Conservation (phyloP, 345 rosid species). For the Stellera chamaejasme region DNA sequence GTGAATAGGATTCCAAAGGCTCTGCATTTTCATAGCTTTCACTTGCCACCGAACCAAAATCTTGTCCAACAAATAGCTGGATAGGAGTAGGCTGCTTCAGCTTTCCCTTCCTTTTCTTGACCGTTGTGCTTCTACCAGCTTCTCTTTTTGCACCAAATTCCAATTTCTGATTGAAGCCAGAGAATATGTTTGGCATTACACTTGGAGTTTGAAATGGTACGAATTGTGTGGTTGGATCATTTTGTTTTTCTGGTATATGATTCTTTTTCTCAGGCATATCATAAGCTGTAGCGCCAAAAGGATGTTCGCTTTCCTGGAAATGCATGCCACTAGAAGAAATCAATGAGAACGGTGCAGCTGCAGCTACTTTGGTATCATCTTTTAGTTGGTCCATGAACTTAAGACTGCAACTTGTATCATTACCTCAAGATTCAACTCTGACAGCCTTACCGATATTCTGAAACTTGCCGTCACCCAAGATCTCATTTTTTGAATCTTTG, state of each 20-base stretch:
- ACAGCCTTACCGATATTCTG: slow-evolving; percentile 14
- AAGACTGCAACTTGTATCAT: slow-evolving; percentile 15
- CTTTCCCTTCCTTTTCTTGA: slow-evolving; percentile 57
- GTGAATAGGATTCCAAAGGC: slow-evolving; percentile 58
- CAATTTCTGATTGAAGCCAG: slow-evolving; percentile 36
- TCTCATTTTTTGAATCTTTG: slow-evolving; percentile 21
- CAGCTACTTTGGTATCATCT: slow-evolving; percentile 2
- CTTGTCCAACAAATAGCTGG: slow-evolving; percentile 42
- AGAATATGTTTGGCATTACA: slow-evolving; percentile 30
- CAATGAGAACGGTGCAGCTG: slow-evolving; percentile 14
- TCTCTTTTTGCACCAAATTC: slow-evolving; percentile 61
- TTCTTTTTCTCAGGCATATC: slow-evolving; percentile 18
- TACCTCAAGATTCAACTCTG: slow-evolving; percentile 18
- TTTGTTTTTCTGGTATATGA: slow-evolving; percentile 24
- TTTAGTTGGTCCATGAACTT: slow-evolving; percentile 9
- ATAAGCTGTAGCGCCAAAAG: slow-evolving; percentile 16
- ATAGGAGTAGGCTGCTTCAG: slow-evolving; percentile 44
- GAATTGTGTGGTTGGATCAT: slow-evolving; percentile 19
- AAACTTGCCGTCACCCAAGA: slow-evolving; percentile 19
- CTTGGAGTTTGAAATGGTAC: slow-evolving; percentile 53
- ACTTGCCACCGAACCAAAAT: slow-evolving; percentile 38
- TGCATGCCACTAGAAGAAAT: slow-evolving; percentile 6
- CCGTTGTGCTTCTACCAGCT: slow-evolving; percentile 27
- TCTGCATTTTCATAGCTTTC: slow-evolving; percentile 38
- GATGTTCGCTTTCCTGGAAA: slow-evolving; percentile 5